phyloP scores from a whole-genome alignment of 208 protist species.

The Crithidia expoeki region DNA sequence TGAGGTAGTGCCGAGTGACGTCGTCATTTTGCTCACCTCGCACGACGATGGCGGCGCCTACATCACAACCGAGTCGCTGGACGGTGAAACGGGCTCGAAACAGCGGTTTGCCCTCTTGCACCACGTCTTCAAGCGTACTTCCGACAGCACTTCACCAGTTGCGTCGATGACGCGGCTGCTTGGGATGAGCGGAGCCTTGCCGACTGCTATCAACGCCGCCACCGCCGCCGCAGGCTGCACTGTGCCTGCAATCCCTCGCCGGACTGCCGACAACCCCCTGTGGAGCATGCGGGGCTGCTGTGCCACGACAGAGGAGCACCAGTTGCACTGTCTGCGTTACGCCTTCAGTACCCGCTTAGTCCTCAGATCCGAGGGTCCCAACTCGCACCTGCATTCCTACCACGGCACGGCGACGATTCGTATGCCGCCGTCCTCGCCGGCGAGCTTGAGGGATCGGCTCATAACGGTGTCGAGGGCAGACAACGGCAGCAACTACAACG shows the following conservation, averaged over 20 bases:
- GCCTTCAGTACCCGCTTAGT: constrained; percentile 23
- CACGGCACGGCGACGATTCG: constrained; percentile 40
- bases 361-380: constrained; percentile 66
- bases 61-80: constrained; percentile 91
- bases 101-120: constrained; percentile 58
- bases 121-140: constrained; percentile 36
- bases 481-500: neutral
- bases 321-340: constrained; percentile 35
- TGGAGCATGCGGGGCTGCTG: constrained; percentile 20
- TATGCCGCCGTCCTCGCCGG: constrained; percentile 18
- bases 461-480: neutral
- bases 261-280: constrained; percentile 2
- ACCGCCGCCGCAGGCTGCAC: neutral
- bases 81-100: constrained; percentile 92
- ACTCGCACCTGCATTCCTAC: constrained; percentile 62
- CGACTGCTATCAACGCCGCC: neutral
- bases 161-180: neutral
- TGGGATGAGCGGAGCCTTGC: neutral
- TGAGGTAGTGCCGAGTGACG: constrained; percentile 88
- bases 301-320: constrained; percentile 23
- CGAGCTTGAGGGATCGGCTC: constrained; percentile 9
- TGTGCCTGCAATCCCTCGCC: neutral
- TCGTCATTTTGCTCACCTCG: constrained; percentile 80
- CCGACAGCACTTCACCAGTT: constrained; percentile 4
- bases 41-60: constrained; percentile 66